Percentiles rank a stretch among this genome's conserved stretches.
phyloP scores from a whole-genome alignment of 1,284 basidiomycete genomes.

The Volvariella volvacea region DNA sequence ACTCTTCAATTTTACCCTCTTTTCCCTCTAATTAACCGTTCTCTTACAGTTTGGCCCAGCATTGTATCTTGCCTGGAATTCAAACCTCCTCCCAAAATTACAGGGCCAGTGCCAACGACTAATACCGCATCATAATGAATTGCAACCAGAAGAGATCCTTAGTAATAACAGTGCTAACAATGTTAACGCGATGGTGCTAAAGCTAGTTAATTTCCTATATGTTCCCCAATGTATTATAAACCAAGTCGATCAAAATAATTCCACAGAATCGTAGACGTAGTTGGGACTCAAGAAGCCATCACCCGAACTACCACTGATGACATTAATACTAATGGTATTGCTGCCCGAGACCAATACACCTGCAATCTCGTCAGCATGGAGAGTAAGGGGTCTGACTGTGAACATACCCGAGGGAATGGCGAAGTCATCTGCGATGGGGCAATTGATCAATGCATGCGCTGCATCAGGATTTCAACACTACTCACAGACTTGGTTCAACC shows the following conservation, averaged over 20 bases:
- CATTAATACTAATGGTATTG: constrained; percentile 36
- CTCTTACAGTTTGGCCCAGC: constrained; percentile 54
- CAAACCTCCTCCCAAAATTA: constrained; percentile 26
- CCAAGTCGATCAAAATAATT: constrained; percentile 28
- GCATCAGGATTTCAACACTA: constrained; percentile 7
- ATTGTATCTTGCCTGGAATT: constrained; percentile 64
- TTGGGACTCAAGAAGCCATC: constrained; percentile 36
- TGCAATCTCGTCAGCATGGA: constrained; percentile 4
- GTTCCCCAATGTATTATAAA: too few relatives aligned
- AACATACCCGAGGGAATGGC: constrained; percentile 30
- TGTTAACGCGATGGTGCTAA: too few relatives aligned
- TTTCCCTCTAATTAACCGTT: neutral
- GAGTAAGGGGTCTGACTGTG: neutral
- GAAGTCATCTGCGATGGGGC: constrained; percentile 23
- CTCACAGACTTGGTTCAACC: constrained; percentile 36
- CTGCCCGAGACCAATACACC: constrained; percentile 29
- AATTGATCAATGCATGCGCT: neutral
- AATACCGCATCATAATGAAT: too few relatives aligned
- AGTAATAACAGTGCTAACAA: too few relatives aligned
- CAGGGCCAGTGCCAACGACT: neutral
- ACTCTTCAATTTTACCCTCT: neutral
- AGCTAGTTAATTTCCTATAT: too few relatives aligned
- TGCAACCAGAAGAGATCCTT: too few relatives aligned
- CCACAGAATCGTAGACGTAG: constrained; percentile 38
- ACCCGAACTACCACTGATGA: constrained; percentile 36